Base-by-base conservation (phyloP, 345 rosid species). In the Geranium brycei region DNA sequence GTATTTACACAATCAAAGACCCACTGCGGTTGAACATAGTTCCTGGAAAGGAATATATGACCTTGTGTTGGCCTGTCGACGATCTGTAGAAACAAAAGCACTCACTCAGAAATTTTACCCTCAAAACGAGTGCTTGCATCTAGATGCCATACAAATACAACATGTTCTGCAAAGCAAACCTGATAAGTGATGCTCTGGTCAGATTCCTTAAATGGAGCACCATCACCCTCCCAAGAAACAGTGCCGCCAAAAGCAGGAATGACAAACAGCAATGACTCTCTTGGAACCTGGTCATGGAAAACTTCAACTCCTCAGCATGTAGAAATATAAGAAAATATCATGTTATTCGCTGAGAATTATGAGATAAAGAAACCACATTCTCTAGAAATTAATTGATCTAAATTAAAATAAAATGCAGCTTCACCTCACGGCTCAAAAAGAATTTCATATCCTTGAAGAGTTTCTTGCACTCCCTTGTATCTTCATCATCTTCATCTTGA, bases 211-310 rank as follows among this genome's bases (percentile, higher is more conserved):
- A 82, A 92, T 7, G 97, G 97, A 19, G 97, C 96, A 17, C 85
- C 99, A 63, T 86, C 95, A 58, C 99, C 96, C 62, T 87, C 97
- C 99, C 99, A 90, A 69, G 99, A 90, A 66, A 89, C 95, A 67
- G 69, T 67, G 61, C 99, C 99, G 18, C 99, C 98, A 76, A 90
- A 92, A 71, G 99, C 85, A 75, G 93, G 91, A 73, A 92, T 80
- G 62, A 92, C 88, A 64, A 92, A 87, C 32, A 86, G 96, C 70
- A 92, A 69, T 0, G 97, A 86, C 73, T 92, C 99, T 72, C 97
- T 78, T n/a, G 99, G 97, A 73, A 87, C 99, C 99, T 90, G 72
- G 76, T 6, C 17, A 68, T 19, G 51, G 35, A 75, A 57, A 31
- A 30, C 0, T 60, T 28, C 53, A 38, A 41, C 31, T 57, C 56